A percentile compares a stretch with the other conserved stretches of the same genome.
Conservation (phyloP, 257 asterid species). For the Thymus quinquecostatus region DNA sequence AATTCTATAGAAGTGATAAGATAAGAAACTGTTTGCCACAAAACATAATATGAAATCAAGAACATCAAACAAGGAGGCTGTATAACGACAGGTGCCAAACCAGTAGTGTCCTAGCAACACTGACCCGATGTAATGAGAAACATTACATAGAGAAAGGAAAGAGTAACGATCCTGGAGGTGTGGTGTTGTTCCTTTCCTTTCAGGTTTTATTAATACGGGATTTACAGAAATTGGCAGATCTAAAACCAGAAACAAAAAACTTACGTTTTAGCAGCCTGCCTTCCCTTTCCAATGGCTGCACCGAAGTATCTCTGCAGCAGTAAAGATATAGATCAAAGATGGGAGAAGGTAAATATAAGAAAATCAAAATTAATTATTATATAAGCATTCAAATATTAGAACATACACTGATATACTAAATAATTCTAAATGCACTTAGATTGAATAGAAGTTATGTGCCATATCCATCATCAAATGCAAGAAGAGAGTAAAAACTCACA, state of each 20-base stretch:
- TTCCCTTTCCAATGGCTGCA: slow-evolving; percentile 93
- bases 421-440: slow-evolving; percentile 3
- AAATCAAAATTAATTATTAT: background rate
- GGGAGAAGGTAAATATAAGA: background rate
- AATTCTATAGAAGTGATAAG: background rate
- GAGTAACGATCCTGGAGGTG: background rate
- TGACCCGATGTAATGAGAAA: slow-evolving; percentile 16
- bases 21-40: background rate
- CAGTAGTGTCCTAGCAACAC: slow-evolving; percentile 15
- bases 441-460: slow-evolving; percentile 11
- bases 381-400: background rate
- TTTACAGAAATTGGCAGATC: slow-evolving; percentile 5
- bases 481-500: slow-evolving; percentile 49
- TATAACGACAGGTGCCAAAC: background rate
- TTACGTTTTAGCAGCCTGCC: slow-evolving; percentile 98
- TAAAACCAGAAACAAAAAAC: slow-evolving; percentile 30
- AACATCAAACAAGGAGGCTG: slow-evolving; percentile 6
- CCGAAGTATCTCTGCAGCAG: slow-evolving; percentile 81
- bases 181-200: background rate
- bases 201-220: background rate
- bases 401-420: slow-evolving; percentile 2
- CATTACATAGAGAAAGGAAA: background rate
- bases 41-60: background rate
- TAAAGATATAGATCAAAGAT: slow-evolving; percentile 8
- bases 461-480: slow-evolving; percentile 17